Conservation (phyloP, 2,329 filamentous ascomycete genomes). For the Hypoxylon sp. region DNA sequence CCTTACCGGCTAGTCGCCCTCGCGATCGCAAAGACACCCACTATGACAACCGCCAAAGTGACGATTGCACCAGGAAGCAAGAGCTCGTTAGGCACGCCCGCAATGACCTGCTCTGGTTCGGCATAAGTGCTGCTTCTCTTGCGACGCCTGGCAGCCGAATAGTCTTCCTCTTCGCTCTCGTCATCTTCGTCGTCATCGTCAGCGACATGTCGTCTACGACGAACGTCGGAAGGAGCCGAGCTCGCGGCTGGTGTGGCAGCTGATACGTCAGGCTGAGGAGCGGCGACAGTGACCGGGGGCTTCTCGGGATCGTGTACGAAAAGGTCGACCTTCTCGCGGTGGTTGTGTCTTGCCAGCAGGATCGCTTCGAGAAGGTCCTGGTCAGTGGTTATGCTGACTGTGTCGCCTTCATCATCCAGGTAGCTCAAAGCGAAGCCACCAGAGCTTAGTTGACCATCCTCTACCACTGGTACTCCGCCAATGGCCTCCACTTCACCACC, state of each 20-base stretch:
- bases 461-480: conserved; percentile 82
- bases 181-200: conserved; percentile 71
- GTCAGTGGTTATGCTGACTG: conserved; percentile 96
- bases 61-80: conserved; percentile 94
- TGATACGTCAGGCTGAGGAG: conserved; percentile 62
- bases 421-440: conserved; percentile 94
- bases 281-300: conserved; percentile 78
- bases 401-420: conserved; percentile 95
- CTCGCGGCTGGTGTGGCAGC: conserved; percentile 65
- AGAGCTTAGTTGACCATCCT: conserved; percentile 82
- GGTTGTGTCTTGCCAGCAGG: conserved; percentile 80
- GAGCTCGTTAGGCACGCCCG: conserved; percentile 93
- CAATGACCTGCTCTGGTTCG: conserved; percentile 83
- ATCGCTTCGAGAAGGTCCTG: conserved; percentile 94
- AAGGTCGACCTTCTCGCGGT: conserved; percentile 93
- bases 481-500: conserved; percentile 86
- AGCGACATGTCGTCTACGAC: conserved; percentile 62
- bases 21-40: conserved; percentile 91
- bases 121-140: conserved; percentile 62
- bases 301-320: conserved; percentile 96
- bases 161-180: conserved; percentile 66
- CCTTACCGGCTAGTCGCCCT: conserved; percentile 71
- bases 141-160: conserved; percentile 66
- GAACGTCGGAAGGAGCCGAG: conserved; percentile 60
- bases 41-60: conserved; percentile 93